Conservation (phyloP, 108 stramenopile species). For the Mediolabrus comicus region DNA sequence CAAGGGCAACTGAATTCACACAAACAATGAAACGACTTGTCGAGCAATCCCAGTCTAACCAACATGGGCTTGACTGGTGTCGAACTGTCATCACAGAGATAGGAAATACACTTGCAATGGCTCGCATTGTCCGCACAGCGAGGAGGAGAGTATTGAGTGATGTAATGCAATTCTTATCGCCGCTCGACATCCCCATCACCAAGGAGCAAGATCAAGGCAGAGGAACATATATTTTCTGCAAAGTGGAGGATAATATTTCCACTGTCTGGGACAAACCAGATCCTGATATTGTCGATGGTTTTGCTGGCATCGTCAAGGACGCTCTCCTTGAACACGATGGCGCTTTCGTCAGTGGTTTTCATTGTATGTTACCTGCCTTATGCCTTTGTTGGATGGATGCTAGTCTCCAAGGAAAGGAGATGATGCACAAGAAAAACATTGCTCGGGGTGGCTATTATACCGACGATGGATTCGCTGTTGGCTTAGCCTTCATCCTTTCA, state of each 20-base stretch:
- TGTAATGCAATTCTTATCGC: constrained; percentile 23
- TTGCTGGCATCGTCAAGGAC: constrained; percentile 39
- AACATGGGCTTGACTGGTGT: constrained; percentile 37
- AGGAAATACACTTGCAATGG: constrained; percentile 67
- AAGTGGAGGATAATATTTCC: constrained; percentile 10
- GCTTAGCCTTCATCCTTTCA: constrained; percentile 56
- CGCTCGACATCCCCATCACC: background rate
- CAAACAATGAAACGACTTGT: constrained; percentile 51
- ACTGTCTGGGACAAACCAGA: constrained; percentile 18
- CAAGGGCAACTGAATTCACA: constrained; percentile 45
- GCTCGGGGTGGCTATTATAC: constrained; percentile 63
- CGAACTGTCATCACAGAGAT: constrained; percentile 53
- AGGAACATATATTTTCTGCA: background rate
- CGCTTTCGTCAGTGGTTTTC: constrained; percentile 42
- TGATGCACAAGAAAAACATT: constrained; percentile 59
- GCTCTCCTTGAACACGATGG: constrained; percentile 36
- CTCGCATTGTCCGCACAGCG: constrained; percentile 31
- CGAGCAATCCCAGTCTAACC: constrained; percentile 8
- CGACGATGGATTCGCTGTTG: constrained; percentile 78
- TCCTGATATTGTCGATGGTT: constrained; percentile 36
- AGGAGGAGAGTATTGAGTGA: constrained; percentile 23
- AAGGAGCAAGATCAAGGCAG: background rate
- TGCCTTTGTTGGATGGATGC: constrained; percentile 57
- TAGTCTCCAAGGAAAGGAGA: constrained; percentile 52
- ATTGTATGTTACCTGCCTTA: constrained; percentile 60